Base-by-base conservation (phyloP, 1,139 yeast species). In the Blastobotrys indianensis region DNA sequence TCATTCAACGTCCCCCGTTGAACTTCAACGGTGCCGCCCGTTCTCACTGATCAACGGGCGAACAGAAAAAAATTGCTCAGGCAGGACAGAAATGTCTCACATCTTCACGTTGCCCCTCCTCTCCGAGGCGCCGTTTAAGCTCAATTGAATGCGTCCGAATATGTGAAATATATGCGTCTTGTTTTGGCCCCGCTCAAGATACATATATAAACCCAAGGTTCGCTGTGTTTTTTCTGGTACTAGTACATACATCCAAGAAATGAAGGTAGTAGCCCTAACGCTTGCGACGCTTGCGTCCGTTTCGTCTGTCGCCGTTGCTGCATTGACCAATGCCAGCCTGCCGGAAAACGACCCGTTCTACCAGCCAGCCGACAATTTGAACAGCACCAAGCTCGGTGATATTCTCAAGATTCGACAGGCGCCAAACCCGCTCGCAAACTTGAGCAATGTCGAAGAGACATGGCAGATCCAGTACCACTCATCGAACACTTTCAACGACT, bases 381-480 rank as follows among this genome's bases (percentile, higher is more conserved):
- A 46, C 35, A 29, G 35, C 28, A 28, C 38, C 13, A 29, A 33
- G 15, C 42, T 36, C 4, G 61, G 61, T 7, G 53, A 51, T 17
- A 51, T 56, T 37, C 42, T 57, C 37, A 33, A 31, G 28, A 31
- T 41, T 11, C 48, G 60, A 25, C 45, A 49, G 32, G 51, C 53
- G 3, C 50, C 54, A 8, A 32, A 39, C 11, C 43, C 50, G 9
- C 13, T 49, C 16, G 36, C 39, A 15, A 44, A 46, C 29, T 39
- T 51, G 23, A 25, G 42, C 32, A 47, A 49, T 16, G 51, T 47
- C 12, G 42, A 41, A 17, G 41, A 41, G 10, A 51, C 54, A n/a
- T 54, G 47, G 43, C 66, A 63, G 48, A 40, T 63, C 17, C 46
- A 54, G 32, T 56, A 46, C 42, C 54, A 62, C 12, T 53, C 62